phyloP scores from a whole-genome alignment of 169 alveolate species.

The Eimeria sp. region DNA sequence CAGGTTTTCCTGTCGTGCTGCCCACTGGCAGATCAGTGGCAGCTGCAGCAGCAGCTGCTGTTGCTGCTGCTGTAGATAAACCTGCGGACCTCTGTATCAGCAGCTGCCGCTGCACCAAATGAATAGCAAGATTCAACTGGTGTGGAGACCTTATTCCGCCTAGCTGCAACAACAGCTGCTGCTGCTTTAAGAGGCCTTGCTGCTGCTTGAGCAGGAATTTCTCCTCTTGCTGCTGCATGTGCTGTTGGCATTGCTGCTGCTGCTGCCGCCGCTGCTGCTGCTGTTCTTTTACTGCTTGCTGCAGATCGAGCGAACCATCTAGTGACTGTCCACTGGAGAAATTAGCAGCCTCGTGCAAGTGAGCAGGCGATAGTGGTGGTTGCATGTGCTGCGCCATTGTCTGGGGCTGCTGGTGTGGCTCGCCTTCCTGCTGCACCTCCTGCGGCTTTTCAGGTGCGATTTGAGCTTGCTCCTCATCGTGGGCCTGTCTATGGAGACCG shows the following conservation, averaged over 20 bases:
- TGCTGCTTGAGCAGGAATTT: neutral
- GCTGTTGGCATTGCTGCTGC: conserved; percentile 10
- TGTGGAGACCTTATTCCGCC: neutral
- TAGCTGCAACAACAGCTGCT: conserved; percentile 46
- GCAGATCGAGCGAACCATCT: neutral
- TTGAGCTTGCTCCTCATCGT: neutral
- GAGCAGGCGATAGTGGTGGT: neutral
- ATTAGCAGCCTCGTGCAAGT: neutral
- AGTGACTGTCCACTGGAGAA: neutral
- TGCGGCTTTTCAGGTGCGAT: neutral
- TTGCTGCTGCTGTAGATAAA: neutral
- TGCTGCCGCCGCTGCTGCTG: conserved; percentile 12
- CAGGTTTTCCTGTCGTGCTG: neutral
- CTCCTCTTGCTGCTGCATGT: neutral
- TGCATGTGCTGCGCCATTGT: conserved; percentile 1
- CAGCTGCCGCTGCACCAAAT: conserved; percentile 52
- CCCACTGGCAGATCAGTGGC: neutral
- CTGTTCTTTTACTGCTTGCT: neutral
- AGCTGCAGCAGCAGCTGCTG: neutral
- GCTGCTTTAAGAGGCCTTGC: conserved; percentile 57
- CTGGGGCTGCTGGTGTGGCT: neutral
- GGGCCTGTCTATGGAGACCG: neutral
- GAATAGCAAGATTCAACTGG: conserved; percentile 24
- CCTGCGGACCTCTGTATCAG: conserved; percentile 1
- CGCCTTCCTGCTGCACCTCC: conserved; percentile 11